phyloP scores from a whole-genome alignment of 257 asterid species.

The Knoxia roxburghii region DNA sequence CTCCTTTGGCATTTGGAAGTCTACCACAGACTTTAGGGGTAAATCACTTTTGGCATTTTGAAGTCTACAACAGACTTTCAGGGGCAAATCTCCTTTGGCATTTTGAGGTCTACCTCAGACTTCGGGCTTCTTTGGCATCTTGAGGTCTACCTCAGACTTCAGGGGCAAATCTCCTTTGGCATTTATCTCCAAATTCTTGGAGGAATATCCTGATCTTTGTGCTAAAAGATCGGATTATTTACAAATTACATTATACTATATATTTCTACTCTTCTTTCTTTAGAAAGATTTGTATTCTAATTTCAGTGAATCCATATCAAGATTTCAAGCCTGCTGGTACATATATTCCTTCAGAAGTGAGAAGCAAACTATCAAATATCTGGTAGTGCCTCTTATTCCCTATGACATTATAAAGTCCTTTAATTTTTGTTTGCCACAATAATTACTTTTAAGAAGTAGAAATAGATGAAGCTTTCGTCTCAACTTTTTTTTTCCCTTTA shows the following conservation, averaged over 20 bases:
- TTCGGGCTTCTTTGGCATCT: slow-evolving; percentile 72
- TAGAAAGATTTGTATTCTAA: slow-evolving; percentile 10
- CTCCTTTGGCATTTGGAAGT: too few relatives aligned
- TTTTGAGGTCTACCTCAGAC: slow-evolving; percentile 39
- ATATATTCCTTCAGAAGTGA: slow-evolving; percentile 15
- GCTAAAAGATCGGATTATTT: slow-evolving; percentile 17
- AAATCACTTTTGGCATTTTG: slow-evolving; percentile 71
- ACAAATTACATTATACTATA: neutral
- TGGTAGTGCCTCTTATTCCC: neutral
- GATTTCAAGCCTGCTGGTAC: slow-evolving; percentile 12
- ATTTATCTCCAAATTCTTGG: slow-evolving; percentile 57
- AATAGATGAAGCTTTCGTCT: neutral
- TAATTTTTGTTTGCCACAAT: neutral
- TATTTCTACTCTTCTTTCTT: neutral
- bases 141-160: slow-evolving; percentile 39
- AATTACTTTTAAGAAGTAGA: neutral
- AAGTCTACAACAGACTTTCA: slow-evolving; percentile 43
- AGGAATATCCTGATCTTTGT: slow-evolving; percentile 35
- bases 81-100: slow-evolving; percentile 87
- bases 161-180: slow-evolving; percentile 97
- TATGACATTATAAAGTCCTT: neutral
- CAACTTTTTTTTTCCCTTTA: neutral
- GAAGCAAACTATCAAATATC: slow-evolving; percentile 14
- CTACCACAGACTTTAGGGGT: slow-evolving; percentile 38
- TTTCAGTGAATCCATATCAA: slow-evolving; percentile 13